A percentile compares a stretch with the other conserved stretches of the same genome.
Evolutionary conservation across 768 basidiomycete genomes (phyloP).

Genomic region (Tremella yokohamensis): DNA sequence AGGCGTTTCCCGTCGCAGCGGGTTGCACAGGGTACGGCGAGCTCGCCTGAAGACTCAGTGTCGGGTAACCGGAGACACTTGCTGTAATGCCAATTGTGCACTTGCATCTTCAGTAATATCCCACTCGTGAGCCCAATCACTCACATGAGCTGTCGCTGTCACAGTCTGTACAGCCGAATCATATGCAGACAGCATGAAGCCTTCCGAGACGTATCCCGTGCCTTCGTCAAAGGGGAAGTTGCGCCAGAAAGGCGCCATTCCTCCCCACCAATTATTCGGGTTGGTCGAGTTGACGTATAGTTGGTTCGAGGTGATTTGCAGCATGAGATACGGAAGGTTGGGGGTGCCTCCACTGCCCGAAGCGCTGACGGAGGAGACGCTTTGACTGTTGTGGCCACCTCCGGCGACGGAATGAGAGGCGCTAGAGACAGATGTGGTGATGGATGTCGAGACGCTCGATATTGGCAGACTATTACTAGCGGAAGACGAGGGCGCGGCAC

Average conservation of each 20-base stretch:
- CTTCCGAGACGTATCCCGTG: background rate
- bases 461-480: too few relatives aligned
- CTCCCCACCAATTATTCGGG: background rate
- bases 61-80: background rate
- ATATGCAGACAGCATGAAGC: background rate
- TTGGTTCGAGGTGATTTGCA: too few relatives aligned
- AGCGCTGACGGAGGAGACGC: too few relatives aligned
- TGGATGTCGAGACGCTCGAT: too few relatives aligned
- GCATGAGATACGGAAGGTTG: too few relatives aligned
- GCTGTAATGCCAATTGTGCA: constrained; percentile 1
- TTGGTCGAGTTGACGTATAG: too few relatives aligned
- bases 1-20: background rate
- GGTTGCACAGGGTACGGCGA: background rate
- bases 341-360: too few relatives aligned
- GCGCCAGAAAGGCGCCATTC: background rate
- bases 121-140: background rate
- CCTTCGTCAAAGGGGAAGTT: background rate
- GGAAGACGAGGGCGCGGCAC: too few relatives aligned
- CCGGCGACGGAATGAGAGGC: too few relatives aligned
- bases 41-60: constrained; percentile 3
- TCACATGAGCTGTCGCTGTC: background rate
- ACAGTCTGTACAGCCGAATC: background rate
- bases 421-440: too few relatives aligned
- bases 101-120: background rate
- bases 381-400: too few relatives aligned